Evolutionary conservation across 2,329 filamentous ascomycete species (phyloP).

Genomic region (Diplodia intermedia): DNA sequence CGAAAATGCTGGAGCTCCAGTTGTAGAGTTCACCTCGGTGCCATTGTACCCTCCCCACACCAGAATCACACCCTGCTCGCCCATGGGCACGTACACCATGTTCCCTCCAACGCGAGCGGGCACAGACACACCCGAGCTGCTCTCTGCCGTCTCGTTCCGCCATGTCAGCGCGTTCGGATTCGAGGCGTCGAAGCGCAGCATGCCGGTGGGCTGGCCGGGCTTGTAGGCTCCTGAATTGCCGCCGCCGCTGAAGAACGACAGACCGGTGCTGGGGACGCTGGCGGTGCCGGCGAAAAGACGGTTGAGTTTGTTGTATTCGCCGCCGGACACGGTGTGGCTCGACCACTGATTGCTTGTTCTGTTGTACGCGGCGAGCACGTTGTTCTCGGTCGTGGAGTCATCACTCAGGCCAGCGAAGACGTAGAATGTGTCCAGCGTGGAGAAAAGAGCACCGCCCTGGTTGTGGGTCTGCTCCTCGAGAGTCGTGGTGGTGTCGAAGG

Average conservation of each 20-base stretch:
- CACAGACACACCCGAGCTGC: slow-evolving; percentile 10
- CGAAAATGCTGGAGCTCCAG: neutral
- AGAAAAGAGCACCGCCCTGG: slow-evolving; percentile 20
- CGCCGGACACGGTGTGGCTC: slow-evolving; percentile 12
- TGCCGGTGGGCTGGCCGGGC: slow-evolving; percentile 6
- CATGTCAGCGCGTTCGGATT: slow-evolving; percentile 9
- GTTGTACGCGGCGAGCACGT: slow-evolving; percentile 15
- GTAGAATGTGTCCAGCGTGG: slow-evolving; percentile 11
- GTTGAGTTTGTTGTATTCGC: slow-evolving; percentile 17
- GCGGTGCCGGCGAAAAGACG: slow-evolving; percentile 10
- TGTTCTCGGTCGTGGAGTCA: neutral
- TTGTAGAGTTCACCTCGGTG: slow-evolving; percentile 5
- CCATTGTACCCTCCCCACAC: slow-evolving; percentile 18
- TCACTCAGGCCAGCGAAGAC: slow-evolving; percentile 15
- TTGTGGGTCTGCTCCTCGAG: slow-evolving; percentile 8
- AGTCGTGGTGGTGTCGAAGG: neutral
- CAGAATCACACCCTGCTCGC: slow-evolving; percentile 19
- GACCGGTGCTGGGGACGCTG: slow-evolving; percentile 11
- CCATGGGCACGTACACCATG: slow-evolving; percentile 24
- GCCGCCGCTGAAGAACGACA: slow-evolving; percentile 22
- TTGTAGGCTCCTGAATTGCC: neutral
- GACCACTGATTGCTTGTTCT: slow-evolving; percentile 5
- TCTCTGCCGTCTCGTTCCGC: slow-evolving; percentile 14
- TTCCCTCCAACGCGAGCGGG: slow-evolving; percentile 3
- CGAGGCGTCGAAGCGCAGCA: slow-evolving; percentile 24